These are phyloP conservation scores for Perilla frutescens DNA, from an alignment of 257 asterid genomes.

Conservation along the genomic window DNA sequence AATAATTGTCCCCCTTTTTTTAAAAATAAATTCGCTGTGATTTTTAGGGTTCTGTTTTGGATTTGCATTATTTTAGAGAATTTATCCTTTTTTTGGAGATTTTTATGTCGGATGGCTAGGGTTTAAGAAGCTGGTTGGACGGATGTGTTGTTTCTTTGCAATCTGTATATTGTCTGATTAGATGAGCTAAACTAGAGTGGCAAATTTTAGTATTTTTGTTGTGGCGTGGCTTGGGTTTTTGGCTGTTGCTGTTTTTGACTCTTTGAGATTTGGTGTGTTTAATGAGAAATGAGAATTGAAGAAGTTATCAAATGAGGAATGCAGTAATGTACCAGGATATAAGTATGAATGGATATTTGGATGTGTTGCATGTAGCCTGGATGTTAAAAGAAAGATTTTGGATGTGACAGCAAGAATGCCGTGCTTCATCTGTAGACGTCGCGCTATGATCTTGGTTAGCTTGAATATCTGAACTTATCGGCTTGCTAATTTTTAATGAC, in stretches of 20 bases:
- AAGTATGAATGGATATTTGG: neutral
- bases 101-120: constrained; percentile 29
- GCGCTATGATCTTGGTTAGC: neutral
- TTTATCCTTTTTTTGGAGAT: neutral
- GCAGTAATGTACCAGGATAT: constrained; percentile 9
- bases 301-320: constrained; percentile 1
- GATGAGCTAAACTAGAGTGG: constrained; percentile 12
- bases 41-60: neutral
- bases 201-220: neutral
- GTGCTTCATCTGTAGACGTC: neutral
- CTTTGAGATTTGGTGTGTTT: constrained; percentile 10
- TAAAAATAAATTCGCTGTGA: neutral
- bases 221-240: neutral
- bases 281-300: constrained; percentile 11
- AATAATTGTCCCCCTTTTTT: neutral
- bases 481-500: constrained; percentile 37
- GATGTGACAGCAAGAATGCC: neutral
- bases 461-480: neutral
- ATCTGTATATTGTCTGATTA: neutral
- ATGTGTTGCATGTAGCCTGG: neutral
- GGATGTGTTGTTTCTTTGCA: constrained; percentile 9
- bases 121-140: constrained; percentile 33
- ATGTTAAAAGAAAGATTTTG: constrained; percentile 16
- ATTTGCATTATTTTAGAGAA: neutral
- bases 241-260: neutral